Percentiles rank a stretch among this genome's conserved stretches.
Evolutionary conservation across 805 yeast genomes (phyloP).

Genomic region (Starmerella khaoyaiensis): DNA sequence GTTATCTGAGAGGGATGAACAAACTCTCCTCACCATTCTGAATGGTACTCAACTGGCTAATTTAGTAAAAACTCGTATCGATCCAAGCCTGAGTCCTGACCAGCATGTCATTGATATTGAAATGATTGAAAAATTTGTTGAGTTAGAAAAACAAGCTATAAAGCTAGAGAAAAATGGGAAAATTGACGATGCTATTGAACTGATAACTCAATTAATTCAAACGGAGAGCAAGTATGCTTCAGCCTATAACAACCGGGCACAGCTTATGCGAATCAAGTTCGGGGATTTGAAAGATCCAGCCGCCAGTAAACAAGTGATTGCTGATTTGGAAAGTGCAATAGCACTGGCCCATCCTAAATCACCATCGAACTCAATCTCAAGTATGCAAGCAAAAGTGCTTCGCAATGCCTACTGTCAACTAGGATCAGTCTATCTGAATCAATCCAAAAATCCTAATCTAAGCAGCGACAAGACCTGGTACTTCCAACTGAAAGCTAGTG

Average conservation of each 20-base stretch:
- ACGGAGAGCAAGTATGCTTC: constrained; percentile 26
- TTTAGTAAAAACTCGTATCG: constrained; percentile 3
- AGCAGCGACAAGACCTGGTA: constrained; percentile 20
- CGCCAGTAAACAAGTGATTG: constrained; percentile 7
- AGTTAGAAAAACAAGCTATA: constrained; percentile 20
- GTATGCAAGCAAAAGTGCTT: constrained; percentile 25
- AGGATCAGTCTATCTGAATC: constrained; percentile 23
- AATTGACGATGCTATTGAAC: constrained; percentile 11
- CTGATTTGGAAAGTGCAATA: constrained; percentile 23
- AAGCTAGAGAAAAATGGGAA: constrained; percentile 8
- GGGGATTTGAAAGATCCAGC: background rate
- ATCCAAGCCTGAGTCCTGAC: constrained; percentile 21
- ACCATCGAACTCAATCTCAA: constrained; percentile 14
- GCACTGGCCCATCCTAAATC: constrained; percentile 21
- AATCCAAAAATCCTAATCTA: constrained; percentile 14
- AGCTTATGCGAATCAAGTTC: constrained; percentile 16
- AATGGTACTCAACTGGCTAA: background rate
- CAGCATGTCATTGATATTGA: constrained; percentile 10
- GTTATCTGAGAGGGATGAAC: constrained; percentile 7
- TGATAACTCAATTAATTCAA: constrained; percentile 19
- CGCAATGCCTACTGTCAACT: constrained; percentile 26
- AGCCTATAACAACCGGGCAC: constrained; percentile 29
- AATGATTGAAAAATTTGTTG: constrained; percentile 16
- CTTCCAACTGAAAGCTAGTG: constrained; percentile 24
- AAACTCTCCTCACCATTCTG: constrained; percentile 5